Base-by-base conservation (phyloP, 1,284 basidiomycete species). In the Sanguinoderma infundibulare region DNA sequence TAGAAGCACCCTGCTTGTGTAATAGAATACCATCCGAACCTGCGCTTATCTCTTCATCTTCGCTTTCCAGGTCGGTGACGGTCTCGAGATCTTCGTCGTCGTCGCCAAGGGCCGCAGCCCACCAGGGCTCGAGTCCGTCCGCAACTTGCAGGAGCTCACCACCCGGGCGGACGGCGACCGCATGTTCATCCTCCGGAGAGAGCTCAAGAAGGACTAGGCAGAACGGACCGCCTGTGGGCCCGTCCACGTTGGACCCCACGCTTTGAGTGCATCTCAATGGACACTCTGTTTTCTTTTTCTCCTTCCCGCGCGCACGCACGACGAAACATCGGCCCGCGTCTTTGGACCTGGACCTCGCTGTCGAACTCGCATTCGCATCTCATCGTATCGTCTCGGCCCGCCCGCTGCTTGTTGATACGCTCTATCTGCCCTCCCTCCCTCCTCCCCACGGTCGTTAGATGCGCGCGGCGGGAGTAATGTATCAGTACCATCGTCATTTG, bases 11-110 rank as follows among this genome's bases (percentile, higher is more conserved):
- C n/a, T 20, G 28, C 46, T 49, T 49, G 28, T 49, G 4, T 15
- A 12, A 12, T 14, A 22, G 12, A 51, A 34, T 51, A 6, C 30
- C 36, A n/a, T 3, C 6, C 28, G 39, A 4, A 28, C 49, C 15
- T 20, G 28, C 32, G 49, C 49, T 51, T 22, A 51, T 24, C 30
- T 24, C 30, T 32, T 39, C 32, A 32, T 26, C 44, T 40, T 68
- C n/a, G n/a, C 57, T 59, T 47, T 57, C 52, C 65, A 92, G 90
- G 95, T 98, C 63, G 96, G 96, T 57, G 96, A 98, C 75, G 93
- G 92, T 3, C 83, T 98, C 57, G 95, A 98, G 74, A 91, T 97
- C 68, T 96, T 90, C 72, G 83, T 98, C 60, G 89, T 95, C 58
- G 82, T 96, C 60, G 86, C 90, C 36, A 86, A 83, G 70, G 90